Percentiles rank a stretch among this genome's conserved stretches.
Evolutionary conservation across 208 protist species (phyloP).

Genomic region (Endotrypanum monterogeii): DNA sequence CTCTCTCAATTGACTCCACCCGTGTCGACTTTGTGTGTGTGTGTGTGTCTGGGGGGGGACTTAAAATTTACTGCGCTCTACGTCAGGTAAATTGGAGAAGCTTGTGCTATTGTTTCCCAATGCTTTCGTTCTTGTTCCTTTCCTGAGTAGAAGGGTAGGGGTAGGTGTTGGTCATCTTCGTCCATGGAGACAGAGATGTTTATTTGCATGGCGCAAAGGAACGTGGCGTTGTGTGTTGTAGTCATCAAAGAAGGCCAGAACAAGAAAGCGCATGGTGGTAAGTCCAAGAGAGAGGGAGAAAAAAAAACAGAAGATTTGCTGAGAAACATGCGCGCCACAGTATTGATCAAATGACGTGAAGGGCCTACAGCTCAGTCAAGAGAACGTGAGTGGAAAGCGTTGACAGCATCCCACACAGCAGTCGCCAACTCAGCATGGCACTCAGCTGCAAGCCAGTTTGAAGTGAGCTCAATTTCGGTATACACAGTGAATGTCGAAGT

Average conservation of each 20-base stretch:
- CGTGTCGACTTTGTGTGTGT: background rate
- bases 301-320: background rate
- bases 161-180: no score
- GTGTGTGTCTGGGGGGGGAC: no score
- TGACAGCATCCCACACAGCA: background rate
- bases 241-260: background rate
- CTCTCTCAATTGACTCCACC: background rate
- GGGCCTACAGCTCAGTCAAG: background rate
- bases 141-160: background rate
- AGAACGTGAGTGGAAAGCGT: background rate
- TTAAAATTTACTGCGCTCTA: background rate
- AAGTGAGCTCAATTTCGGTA: background rate
- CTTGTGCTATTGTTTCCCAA: background rate
- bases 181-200: background rate
- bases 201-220: background rate
- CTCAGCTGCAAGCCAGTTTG: background rate
- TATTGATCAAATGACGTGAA: conserved; percentile 10
- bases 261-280: background rate
- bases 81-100: no score
- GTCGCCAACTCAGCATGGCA: background rate
- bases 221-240: background rate
- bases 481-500: background rate
- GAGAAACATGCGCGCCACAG: background rate
- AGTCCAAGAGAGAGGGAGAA: background rate
- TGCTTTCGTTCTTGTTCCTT: background rate